These are phyloP conservation scores for Bretziella fagacearum DNA, from an alignment of 2,329 filamentous ascomycete genomes.

Conservation along the genomic window DNA sequence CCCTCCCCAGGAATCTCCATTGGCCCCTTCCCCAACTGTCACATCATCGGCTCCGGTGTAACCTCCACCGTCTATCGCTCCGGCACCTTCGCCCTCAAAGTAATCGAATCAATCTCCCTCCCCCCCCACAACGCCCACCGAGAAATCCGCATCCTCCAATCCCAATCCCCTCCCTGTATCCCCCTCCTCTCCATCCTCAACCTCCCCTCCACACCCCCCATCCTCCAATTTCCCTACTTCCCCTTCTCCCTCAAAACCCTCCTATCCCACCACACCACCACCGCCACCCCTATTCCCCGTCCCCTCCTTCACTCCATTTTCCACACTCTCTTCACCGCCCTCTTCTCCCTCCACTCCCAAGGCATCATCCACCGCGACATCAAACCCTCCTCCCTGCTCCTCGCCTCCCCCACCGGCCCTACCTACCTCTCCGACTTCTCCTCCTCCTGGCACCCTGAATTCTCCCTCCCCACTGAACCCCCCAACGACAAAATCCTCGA, in stretches of 20 bases:
- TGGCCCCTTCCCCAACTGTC: constrained; percentile 36
- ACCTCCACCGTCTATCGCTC: constrained; percentile 73
- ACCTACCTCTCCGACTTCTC: constrained; percentile 73
- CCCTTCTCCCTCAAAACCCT: constrained; percentile 54
- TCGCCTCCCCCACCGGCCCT: constrained; percentile 49
- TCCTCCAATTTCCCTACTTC: constrained; percentile 75
- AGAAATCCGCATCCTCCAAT: constrained; percentile 57
- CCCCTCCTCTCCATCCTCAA: constrained; percentile 56
- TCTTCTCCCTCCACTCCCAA: constrained; percentile 52
- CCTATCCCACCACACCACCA: constrained; percentile 27
- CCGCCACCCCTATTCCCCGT: constrained; percentile 14
- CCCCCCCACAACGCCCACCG: constrained; percentile 69
- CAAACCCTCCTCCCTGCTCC: constrained; percentile 78
- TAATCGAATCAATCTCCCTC: constrained; percentile 58
- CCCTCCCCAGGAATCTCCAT: constrained; percentile 29
- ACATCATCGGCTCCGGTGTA: constrained; percentile 46
- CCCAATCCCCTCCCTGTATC: constrained; percentile 37
- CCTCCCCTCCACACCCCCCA: constrained; percentile 51
- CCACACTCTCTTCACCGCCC: constrained; percentile 50
- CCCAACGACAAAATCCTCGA: constrained; percentile 65
- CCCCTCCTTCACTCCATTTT: constrained; percentile 29
- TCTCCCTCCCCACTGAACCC: constrained; percentile 38
- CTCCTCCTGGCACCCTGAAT: constrained; percentile 55
- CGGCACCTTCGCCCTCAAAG: constrained; percentile 53
- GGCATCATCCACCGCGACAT: constrained; percentile 85